Conservation (phyloP, 805 yeast species). For the Starmerella scarabaei region DNA sequence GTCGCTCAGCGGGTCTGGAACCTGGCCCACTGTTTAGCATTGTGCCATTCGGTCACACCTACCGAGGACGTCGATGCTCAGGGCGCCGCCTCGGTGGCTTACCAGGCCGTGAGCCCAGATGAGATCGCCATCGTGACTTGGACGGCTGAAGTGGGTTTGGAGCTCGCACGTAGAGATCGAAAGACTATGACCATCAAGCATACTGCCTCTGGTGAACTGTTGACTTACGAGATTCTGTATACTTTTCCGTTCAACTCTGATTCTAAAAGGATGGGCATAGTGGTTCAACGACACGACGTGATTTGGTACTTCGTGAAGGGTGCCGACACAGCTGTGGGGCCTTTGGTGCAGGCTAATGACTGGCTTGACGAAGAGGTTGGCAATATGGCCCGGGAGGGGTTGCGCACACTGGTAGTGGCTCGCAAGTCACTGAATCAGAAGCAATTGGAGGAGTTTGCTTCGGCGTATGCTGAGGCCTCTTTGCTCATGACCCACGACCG, state of each 20-base stretch:
- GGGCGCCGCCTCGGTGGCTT: conserved; percentile 30
- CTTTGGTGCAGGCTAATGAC: conserved; percentile 71
- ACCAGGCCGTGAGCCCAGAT: conserved; percentile 98
- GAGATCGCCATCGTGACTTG: conserved; percentile 93
- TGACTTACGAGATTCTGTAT: conserved; percentile 57
- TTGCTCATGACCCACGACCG: conserved; percentile 60
- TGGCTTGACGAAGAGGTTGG: conserved; percentile 98
- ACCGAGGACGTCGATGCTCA: conserved; percentile 39
- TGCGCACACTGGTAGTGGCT: conserved; percentile 90
- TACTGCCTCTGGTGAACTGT: conserved; percentile 35
- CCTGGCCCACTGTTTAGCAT: conserved; percentile 64
- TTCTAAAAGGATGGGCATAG: conserved; percentile 89
- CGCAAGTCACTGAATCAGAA: conserved; percentile 51
- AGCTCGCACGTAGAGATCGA: conserved; percentile 72
- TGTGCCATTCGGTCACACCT: conserved; percentile 98
- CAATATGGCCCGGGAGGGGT: conserved; percentile 96
- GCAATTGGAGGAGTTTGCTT: conserved; percentile 48
- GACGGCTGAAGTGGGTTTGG: conserved; percentile 74
- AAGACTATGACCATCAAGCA: conserved; percentile 57
- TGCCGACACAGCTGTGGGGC: conserved; percentile 88
- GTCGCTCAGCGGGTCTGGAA: conserved; percentile 66
- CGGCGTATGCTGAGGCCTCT: conserved; percentile 58
- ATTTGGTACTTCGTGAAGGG: conserved; percentile 85
- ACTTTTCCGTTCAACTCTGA: conserved; percentile 93
- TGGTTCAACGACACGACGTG: conserved; percentile 54